Conservation (phyloP, 371 early-diverging fungal genomes). For the Gilbertella persicaria region DNA sequence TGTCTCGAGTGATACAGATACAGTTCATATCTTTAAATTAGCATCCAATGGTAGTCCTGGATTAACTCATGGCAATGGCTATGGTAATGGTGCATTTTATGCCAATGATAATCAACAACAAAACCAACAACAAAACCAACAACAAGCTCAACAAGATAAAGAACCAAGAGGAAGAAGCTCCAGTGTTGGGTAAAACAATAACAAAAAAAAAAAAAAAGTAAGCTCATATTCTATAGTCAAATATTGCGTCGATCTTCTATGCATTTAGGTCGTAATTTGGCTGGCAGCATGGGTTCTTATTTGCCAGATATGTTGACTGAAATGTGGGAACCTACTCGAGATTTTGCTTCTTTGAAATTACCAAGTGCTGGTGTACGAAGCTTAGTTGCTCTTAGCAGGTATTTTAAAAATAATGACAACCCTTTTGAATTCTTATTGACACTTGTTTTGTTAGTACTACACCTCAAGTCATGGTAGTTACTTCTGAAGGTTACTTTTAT, state of each 20-base stretch:
- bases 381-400: constrained; percentile 80
- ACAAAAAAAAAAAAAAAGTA: background rate
- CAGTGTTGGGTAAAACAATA: constrained; percentile 28
- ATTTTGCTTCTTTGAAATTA: constrained; percentile 91
- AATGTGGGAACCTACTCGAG: constrained; percentile 93
- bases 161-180: constrained; percentile 29
- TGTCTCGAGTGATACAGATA: constrained; percentile 92
- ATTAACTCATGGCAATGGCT: background rate
- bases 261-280: constrained; percentile 62
- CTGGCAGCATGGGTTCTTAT: constrained; percentile 79
- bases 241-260: constrained; percentile 62
- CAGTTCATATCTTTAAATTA: constrained; percentile 95
- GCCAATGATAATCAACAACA: constrained; percentile 10
- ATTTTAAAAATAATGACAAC: constrained; percentile 1
- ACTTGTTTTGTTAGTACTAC: constrained; percentile 47
- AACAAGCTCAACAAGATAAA: background rate
- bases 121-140: constrained; percentile 6
- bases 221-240: constrained; percentile 28
- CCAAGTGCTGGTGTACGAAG: constrained; percentile 82
- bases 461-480: constrained; percentile 89
- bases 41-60: constrained; percentile 21
- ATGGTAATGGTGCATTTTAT: constrained; percentile 19
- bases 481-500: constrained; percentile 90
- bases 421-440: background rate
- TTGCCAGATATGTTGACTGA: constrained; percentile 88